Conservation (phyloP, 2,329 filamentous ascomycete species). For the Cladosporium austrohemisphaericum region DNA sequence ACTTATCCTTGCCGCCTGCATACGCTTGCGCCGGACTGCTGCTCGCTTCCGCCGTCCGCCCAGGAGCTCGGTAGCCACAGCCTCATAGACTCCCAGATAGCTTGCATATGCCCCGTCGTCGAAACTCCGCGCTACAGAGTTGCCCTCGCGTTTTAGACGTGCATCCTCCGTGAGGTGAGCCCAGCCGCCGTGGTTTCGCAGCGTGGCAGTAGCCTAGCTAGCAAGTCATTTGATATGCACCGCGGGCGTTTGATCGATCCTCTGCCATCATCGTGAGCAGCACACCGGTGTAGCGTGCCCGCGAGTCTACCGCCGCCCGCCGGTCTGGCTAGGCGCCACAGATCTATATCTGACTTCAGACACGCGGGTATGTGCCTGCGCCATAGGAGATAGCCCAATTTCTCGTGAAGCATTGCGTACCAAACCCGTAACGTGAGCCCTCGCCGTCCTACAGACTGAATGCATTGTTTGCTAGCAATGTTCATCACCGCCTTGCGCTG, state of each 20-base stretch:
- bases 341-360: slow-evolving; percentile 4
- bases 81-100: slow-evolving; percentile 5
- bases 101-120: background rate
- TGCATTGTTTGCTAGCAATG: slow-evolving; percentile 9
- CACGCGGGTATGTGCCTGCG: background rate
- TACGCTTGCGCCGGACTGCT: background rate
- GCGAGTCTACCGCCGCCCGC: background rate
- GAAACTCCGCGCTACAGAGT: slow-evolving; percentile 9
- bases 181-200: slow-evolving; percentile 3
- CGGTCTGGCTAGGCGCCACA: slow-evolving; percentile 10
- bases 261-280: slow-evolving; percentile 1
- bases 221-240: slow-evolving; percentile 6
- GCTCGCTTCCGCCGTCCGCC: slow-evolving; percentile 5
- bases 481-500: background rate
- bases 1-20: slow-evolving; percentile 10
- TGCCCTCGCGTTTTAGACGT: slow-evolving; percentile 12
- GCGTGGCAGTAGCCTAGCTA: background rate
- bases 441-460: background rate
- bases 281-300: background rate
- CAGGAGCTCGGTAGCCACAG: slow-evolving; percentile 12
- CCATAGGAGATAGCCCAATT: background rate
- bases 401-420: slow-evolving; percentile 1
- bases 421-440: background rate
- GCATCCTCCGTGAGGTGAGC: background rate
- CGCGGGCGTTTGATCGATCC: background rate